Evolutionary conservation across 306 rosid genomes (phyloP).

Genomic region (Citrullus colocynthis): DNA sequence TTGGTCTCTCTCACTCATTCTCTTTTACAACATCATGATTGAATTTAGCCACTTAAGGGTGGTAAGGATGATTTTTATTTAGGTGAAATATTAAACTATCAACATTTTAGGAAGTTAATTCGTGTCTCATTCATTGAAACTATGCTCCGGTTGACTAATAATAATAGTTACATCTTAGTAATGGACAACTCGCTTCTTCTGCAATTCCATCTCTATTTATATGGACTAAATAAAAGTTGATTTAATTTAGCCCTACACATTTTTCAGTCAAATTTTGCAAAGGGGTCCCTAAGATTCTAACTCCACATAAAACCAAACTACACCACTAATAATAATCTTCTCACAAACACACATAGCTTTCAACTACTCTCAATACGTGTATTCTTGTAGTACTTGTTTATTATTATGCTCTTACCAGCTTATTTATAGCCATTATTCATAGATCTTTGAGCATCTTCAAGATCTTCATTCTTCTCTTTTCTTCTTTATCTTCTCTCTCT

Average conservation of each 20-base stretch:
- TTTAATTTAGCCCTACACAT: neutral
- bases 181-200: neutral
- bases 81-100: no score
- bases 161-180: no score
- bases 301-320: neutral
- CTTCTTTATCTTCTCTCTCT: neutral
- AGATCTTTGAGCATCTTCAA: neutral
- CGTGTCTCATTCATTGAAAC: no score
- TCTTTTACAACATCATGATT: neutral
- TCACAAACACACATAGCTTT: neutral
- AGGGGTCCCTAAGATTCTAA: neutral
- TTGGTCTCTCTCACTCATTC: neutral
- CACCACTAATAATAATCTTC: neutral
- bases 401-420: neutral
- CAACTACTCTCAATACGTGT: neutral
- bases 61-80: no score
- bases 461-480: neutral
- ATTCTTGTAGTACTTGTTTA: neutral
- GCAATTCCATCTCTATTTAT: neutral
- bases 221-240: neutral
- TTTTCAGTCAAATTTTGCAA: neutral
- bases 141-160: no score
- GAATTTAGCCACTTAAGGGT: neutral
- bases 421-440: neutral
- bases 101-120: no score